Evolutionary conservation across 805 yeast species (phyloP), one percentile per base, ranked within the genome.

Genomic region (Saccharomycopsis sp.): DNA sequence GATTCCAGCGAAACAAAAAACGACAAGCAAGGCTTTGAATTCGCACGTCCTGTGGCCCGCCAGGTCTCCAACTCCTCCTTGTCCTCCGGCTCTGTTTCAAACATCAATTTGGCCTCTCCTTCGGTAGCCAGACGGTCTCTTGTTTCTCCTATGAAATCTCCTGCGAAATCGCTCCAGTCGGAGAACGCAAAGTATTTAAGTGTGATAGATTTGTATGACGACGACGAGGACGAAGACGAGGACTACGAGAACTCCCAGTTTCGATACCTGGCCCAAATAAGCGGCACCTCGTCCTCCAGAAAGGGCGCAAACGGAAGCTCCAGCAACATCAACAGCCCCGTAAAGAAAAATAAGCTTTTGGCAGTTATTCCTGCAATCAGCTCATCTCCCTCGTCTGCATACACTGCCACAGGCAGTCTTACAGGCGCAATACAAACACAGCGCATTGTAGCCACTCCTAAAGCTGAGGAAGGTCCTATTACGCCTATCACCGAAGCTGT

Each of bases 151-250:
- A 51, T 52, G 47, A 47, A 46, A 44, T 52, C 55, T 2, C 59
- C 59, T 2, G 51, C 47, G n/a, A 56, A 56, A 21, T 56, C 59
- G 15, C 47, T 56, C 9, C n/a, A 54, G 34, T 44, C 47, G 3
- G 41, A 40, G 51, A 58, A 58, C 50, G 58, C 61, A 21, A 58
- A 58, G 24, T 58, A 58, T 44, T 29, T 58, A 14, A 58, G 61
- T 34, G 57, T 58, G 4, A 55, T 58, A 24, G 61, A 58, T 41
- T 52, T 58, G 23, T 58, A 58, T 24, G 61, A 55, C 29, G 61
- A 58, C 18, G 61, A 58, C 41, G 52, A 50, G 9, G 37, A 29
- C 5, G 48, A 44, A 5, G 48, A 44, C 16, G 48, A 44, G 21
- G 21, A 18, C 21, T 44, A 44, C 48, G 48, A 16, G 21, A 29